Base-by-base conservation (phyloP, 23 red algal genomes). In the Cyanidiococcus yangmingshanensis region DNA sequence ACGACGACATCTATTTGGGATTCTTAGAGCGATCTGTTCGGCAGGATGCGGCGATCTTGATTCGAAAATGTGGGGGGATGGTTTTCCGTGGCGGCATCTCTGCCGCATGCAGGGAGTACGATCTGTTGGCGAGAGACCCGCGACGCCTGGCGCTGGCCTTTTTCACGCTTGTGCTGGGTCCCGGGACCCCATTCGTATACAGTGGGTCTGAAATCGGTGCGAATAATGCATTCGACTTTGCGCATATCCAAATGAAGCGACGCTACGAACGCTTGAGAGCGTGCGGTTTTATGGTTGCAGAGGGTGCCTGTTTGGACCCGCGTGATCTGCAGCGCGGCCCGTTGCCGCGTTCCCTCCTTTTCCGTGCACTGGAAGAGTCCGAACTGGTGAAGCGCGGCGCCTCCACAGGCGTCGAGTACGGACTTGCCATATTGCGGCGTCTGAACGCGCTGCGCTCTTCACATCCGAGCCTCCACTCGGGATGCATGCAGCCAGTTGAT, bases 1-100 rank as follows among this genome's bases (percentile, higher is more conserved):
- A 96, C 80, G 92, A 90, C 57, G 92, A 90, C 68, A 86, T 74
- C 0, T 87, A 85, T 58, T 36, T 96, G 79, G 80, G 84, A 7
- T 85, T 90, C 38, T 88, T 74, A 26, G 76, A 77, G 0, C 40
- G 41, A 40, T 82, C 84, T 67, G 80, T 88, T 21, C 80, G 92
- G 16, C 45, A 39, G 29, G 79, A 82, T 37, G 35, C 90, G 26
- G 58, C 37, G 0, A 82, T 82, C 38, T 96, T 83, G 75, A 88
- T 96, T 38, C 39, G 63, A 34, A 74, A 31, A 12, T 82, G 79
- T 74, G 75, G 79, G n/a, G 87, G 83, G 25, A 30, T 86, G 29
- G 82, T 96, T 37, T 89, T 80, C 40, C 84, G 85, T 54, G 88
- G 90, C 68, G 77, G 85, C 1, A 80, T 80, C 79, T 79, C 76